A percentile compares a stretch with the other conserved stretches of the same genome.
phyloP scores from a whole-genome alignment of 495 filamentous ascomycete genomes.

The Aspergillus taichungensis region DNA sequence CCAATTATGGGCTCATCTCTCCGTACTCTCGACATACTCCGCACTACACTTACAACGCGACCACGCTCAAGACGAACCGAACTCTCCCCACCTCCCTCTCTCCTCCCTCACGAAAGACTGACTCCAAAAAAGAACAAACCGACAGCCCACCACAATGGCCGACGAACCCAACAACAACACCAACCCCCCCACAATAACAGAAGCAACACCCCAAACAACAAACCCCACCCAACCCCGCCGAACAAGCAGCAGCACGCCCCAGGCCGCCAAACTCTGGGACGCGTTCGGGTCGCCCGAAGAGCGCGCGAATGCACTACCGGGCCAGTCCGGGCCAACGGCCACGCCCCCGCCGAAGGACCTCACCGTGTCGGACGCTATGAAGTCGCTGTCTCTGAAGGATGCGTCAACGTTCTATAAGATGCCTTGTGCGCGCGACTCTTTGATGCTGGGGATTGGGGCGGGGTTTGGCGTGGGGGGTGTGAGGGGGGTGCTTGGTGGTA shows the following conservation, averaged over 20 bases:
- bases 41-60: too few relatives aligned
- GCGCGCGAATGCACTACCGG: constrained; percentile 40
- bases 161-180: constrained; percentile 1
- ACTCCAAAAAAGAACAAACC: too few relatives aligned
- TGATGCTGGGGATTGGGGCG: constrained; percentile 71
- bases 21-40: too few relatives aligned
- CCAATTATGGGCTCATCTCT: too few relatives aligned
- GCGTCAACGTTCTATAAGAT: constrained; percentile 65
- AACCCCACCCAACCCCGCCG: constrained; percentile 18
- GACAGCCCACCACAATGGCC: too few relatives aligned
- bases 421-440: constrained; percentile 75
- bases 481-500: constrained; percentile 68
- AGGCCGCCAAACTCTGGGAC: constrained; percentile 45
- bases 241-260: constrained; percentile 31
- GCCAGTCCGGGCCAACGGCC: constrained; percentile 33
- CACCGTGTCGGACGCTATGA: constrained; percentile 53
- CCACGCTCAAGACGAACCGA: too few relatives aligned
- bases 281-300: constrained; percentile 43
- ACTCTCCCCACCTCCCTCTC: too few relatives aligned
- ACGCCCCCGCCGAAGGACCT: constrained; percentile 34
- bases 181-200: constrained; percentile 7
- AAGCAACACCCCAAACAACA: constrained; percentile 11
- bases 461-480: constrained; percentile 67
- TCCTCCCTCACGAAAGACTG: too few relatives aligned
- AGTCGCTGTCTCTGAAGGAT: constrained; percentile 58